Base-by-base conservation (phyloP, 257 asterid genomes). In the Nicotiana knightiana region DNA sequence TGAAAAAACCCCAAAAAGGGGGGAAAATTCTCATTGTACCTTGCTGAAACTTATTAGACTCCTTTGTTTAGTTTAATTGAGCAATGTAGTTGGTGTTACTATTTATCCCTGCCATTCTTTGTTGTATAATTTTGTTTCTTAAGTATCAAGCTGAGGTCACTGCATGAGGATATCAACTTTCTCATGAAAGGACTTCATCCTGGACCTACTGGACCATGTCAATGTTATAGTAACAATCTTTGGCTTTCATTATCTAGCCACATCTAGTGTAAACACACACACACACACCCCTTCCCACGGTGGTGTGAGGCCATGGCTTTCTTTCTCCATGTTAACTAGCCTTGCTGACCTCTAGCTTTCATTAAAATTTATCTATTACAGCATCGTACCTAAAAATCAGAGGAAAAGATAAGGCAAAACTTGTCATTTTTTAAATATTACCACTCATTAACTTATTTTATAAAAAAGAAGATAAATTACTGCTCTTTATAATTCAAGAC, bases 31-130 rank as follows among this genome's bases (percentile, higher is more conserved):
- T 26, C 15, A 48, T 26, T 73, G 39, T 46, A 51, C 62, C 61
- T 26, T 73, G 26, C 79, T 73, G 79, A 48, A 73, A 73, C 21
- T 73, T 73, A 73, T 73, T 48, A 48, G 62, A 59, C 39, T 73
- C 43, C 39, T 73, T 33, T 46, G 4, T 48, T 73, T 73, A 26
- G 62, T 24, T 73, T 15, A 48, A 26, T 70, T 70, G 37, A 43
- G 37, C 59, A 48, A 73, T 48, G 62, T 13, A 26, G 30, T 73
- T 18, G 62, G 15, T 48, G 79, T 48, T 73, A 13, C 18, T 48
- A 73, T 73, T 73, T 73, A 46, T 12, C 58, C 17, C 58, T 53
- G 58, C 58, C 18, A 53, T 11, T 13, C 6, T 3, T 53, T 53
- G 6, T 53, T 53, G 58, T 18, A 53, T 53, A 53, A 53, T 43